A percentile compares a stretch with the other conserved stretches of the same genome.
Conservation (phyloP, 1,284 basidiomycete genomes). For the Melampsora larici-populina region DNA sequence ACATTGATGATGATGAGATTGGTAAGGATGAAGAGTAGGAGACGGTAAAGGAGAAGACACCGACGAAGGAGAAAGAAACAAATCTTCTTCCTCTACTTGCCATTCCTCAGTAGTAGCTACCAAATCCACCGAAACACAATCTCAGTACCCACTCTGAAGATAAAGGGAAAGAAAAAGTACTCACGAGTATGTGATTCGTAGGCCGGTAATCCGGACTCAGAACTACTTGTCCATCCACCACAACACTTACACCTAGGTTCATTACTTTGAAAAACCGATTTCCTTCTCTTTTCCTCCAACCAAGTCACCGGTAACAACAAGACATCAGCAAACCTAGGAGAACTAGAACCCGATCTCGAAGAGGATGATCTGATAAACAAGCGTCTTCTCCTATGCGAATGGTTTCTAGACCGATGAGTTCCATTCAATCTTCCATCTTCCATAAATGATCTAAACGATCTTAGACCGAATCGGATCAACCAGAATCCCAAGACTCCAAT, state of each 20-base stretch:
- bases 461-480: neutral
- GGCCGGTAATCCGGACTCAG: neutral
- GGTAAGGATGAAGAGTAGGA: neutral
- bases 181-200: neutral
- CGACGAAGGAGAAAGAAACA: neutral
- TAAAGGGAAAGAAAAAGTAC: neutral
- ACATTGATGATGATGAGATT: neutral
- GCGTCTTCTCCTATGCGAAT: neutral
- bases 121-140: neutral
- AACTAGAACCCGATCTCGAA: too few species aligned
- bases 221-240: neutral
- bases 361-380: neutral
- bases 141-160: neutral
- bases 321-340: neutral
- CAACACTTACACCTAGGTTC: neutral
- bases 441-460: neutral
- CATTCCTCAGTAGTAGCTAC: neutral
- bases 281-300: neutral
- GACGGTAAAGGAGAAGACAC: neutral
- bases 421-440: neutral
- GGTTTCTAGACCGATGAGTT: neutral
- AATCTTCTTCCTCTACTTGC: neutral
- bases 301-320: neutral
- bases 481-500: conserved; percentile 2
- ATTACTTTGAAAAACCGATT: neutral